Evolutionary conservation across 1,139 yeast genomes (phyloP).

Genomic region (Kodamaea ohmeri): DNA sequence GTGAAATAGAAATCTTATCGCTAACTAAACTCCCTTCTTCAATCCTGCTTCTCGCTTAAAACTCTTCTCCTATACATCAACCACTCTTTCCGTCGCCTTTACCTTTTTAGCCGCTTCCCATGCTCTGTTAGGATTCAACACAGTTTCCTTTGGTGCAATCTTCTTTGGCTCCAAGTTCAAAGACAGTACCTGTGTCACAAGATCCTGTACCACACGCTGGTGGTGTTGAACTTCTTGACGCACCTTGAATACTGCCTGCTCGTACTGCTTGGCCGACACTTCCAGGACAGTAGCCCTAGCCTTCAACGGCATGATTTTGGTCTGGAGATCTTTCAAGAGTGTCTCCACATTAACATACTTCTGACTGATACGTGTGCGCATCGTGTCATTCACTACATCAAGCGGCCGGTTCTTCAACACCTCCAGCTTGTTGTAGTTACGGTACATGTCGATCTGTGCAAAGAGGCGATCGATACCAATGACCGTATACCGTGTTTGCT

Average conservation of each 20-base stretch:
- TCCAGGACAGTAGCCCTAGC: slow-evolving; percentile 13
- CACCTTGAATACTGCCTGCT: slow-evolving; percentile 16
- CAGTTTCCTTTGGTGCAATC: neutral
- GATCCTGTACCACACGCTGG: slow-evolving; percentile 3
- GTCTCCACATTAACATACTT: slow-evolving; percentile 14
- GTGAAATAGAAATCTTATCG: too few relatives aligned
- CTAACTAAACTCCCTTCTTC: too few relatives aligned
- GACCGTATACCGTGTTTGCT: slow-evolving; percentile 12
- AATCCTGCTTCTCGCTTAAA: too few relatives aligned
- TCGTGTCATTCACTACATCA: slow-evolving; percentile 17
- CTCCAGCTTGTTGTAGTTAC: slow-evolving; percentile 14
- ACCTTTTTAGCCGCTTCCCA: slow-evolving; percentile 2
- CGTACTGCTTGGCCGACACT: slow-evolving; percentile 16
- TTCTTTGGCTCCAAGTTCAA: neutral
- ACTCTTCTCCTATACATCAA: neutral
- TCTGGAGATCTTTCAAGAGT: slow-evolving; percentile 10
- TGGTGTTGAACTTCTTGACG: slow-evolving; percentile 11
- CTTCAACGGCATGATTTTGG: slow-evolving; percentile 21
- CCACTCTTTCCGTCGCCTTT: neutral
- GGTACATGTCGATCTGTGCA: slow-evolving; percentile 14
- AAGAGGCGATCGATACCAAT: slow-evolving; percentile 16
- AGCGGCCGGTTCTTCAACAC: slow-evolving; percentile 17
- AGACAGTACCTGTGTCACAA: slow-evolving; percentile 1
- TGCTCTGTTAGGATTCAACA: neutral
- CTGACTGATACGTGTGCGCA: slow-evolving; percentile 12